Evolutionary conservation across 2,329 filamentous ascomycete species (phyloP), one percentile per base, ranked within the genome.

Genomic region (Penicillium hesseltinei): DNA sequence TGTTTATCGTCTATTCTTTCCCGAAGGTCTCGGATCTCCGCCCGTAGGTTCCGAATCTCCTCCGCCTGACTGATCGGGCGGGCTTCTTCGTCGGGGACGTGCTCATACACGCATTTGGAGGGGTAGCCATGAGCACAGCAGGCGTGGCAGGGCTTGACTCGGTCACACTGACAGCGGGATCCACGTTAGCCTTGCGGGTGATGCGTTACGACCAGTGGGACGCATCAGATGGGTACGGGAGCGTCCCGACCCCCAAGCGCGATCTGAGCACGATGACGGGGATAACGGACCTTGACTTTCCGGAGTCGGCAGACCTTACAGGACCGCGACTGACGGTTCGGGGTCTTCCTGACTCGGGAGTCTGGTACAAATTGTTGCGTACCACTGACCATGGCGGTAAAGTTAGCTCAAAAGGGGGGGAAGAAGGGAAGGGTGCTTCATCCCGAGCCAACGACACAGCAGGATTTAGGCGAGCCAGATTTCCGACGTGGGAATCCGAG

Each of bases 111-210:
- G 53, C 73, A 75, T 62, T 72, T 70, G 17, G 73, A 74, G 0
- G 73, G 73, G 50, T 75, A 73, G 4, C 73, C 73, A 61, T 75
- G 72, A 8, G 73, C 71, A 56, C 73, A 75, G 58, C 73, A 75
- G 51, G 73, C 72, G 57, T 75, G 72, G 56, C 72, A 75, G 54
- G 73, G 73, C 54, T 71, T 71, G 27, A 75, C 69, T 46, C 73
- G 72, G 56, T 75, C 73, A 60, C 73, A 75, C 72, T 75, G 63
- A 15, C 23, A 55, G 46, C 35, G 29, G 40, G 56, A 61, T 55
- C 38, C 21, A 52, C 46, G 51, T 66, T 65, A 68, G 60, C 53
- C 50, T 54, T 51, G 7, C 25, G 33, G 10, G 29, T 35, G 35
- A 29, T 19, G 35, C 27, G 35, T 40, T 48, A 23, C 25, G 15